These are phyloP conservation scores for Candida maesae DNA, from an alignment of 805 yeast genomes.

Conservation along the genomic window DNA sequence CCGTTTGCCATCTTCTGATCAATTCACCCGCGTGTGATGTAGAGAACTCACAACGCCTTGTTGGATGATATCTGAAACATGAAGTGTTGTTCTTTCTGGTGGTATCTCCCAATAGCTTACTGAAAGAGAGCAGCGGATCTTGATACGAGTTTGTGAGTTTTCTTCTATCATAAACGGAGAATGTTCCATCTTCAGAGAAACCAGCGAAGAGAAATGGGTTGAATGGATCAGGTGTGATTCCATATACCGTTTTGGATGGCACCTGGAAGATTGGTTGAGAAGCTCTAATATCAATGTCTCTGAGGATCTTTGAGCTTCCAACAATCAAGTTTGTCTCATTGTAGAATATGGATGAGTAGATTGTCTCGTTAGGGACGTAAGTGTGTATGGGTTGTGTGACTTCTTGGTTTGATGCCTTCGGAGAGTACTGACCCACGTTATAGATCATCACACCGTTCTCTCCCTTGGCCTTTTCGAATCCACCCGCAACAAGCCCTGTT, in stretches of 20 bases:
- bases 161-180: constrained; percentile 80
- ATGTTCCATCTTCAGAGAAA: constrained; percentile 76
- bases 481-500: constrained; percentile 66
- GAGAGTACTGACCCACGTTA: constrained; percentile 63
- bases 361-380: constrained; percentile 69
- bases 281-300: constrained; percentile 73
- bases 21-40: constrained; percentile 75
- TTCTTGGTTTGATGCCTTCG: constrained; percentile 42
- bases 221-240: constrained; percentile 66
- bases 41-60: constrained; percentile 67
- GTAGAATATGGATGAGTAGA: constrained; percentile 63
- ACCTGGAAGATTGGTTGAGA: constrained; percentile 66
- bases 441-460: constrained; percentile 76
- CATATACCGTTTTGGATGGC: constrained; percentile 69
- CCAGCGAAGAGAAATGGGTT: constrained; percentile 67
- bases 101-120: constrained; percentile 58
- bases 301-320: constrained; percentile 71
- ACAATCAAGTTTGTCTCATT: constrained; percentile 60
- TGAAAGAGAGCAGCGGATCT: constrained; percentile 56
- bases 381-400: constrained; percentile 52
- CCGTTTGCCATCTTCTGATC: constrained; percentile 78
- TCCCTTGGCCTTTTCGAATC: constrained; percentile 57
- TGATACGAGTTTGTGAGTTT: constrained; percentile 41
- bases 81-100: constrained; percentile 57
- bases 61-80: constrained; percentile 65